Base-by-base conservation (phyloP, 441 rosid species). In the Aleurites moluccanus region DNA sequence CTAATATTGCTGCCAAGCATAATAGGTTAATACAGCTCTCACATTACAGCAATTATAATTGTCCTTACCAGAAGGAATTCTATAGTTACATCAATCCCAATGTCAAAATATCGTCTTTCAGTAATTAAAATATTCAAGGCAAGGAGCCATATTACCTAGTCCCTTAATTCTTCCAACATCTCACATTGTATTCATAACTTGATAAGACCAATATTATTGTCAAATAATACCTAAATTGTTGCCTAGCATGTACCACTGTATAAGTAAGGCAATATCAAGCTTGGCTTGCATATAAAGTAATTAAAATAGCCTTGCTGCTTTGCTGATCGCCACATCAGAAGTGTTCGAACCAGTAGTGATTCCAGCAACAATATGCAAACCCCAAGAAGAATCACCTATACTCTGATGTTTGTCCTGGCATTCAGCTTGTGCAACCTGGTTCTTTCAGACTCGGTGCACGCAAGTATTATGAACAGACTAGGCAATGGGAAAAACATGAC, bases 401-500 rank as follows among this genome's bases (percentile, higher is more conserved):
- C 44, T 44, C 62, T 64, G 40, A 18, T 71, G 28, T 66, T 77
- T 11, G 42, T 80, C 33, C 74, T 79, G 4, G 61, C 57, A 8
- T 69, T 77, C 73, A 56, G 73, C 77, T 66, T 20, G 14, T 79
- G 63, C 64, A 57, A 67, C 40, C 63, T 16, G 14, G 82, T 65
- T 55, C 50, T 66, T 78, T 69, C 81, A 35, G 75, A 60, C 21
- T 52, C 61, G 1, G 82, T 81, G 57, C 88, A 85, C 0, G 83
- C 45, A 18, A 81, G 87, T 27, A 47, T 87, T 73, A 77, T 61
- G 82, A 89, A 86, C 82, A 75, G 84, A 28, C 57, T 86, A 59
- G 84, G 89, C 33, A 62, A 70, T 16, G 83, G 88, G 53, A 82
- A 49, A 70, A 87, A 78, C 83, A 3, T 86, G 75, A 84, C 83